Evolutionary conservation across 2,329 filamentous ascomycete genomes (phyloP).

Genomic region (Pseudonectria foliicola): DNA sequence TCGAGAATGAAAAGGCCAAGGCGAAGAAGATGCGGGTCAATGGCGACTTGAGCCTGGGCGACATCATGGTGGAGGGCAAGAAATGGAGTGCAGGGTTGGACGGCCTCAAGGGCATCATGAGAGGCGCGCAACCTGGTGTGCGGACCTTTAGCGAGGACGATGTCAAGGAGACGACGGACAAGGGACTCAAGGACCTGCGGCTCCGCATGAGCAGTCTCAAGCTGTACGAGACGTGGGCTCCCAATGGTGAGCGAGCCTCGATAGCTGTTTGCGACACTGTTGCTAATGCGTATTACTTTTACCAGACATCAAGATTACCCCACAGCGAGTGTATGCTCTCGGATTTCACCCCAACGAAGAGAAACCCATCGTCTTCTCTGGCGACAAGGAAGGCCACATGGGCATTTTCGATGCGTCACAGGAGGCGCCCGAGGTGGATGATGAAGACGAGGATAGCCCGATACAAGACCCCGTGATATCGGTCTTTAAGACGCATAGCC

Average conservation of each 20-base stretch:
- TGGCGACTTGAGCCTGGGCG: slow-evolving; percentile 61
- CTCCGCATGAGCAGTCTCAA: slow-evolving; percentile 69
- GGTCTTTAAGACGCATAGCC: slow-evolving; percentile 81
- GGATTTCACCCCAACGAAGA: slow-evolving; percentile 81
- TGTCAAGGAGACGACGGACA: slow-evolving; percentile 70
- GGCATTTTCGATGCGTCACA: slow-evolving; percentile 89
- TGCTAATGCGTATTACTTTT: background rate
- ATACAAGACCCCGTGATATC: slow-evolving; percentile 70
- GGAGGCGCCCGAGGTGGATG: slow-evolving; percentile 49
- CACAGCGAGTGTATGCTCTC: slow-evolving; percentile 79
- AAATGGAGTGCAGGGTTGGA: slow-evolving; percentile 64
- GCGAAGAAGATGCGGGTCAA: slow-evolving; percentile 51
- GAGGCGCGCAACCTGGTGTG: slow-evolving; percentile 70
- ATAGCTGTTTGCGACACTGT: background rate
- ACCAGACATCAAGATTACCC: slow-evolving; percentile 81
- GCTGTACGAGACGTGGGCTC: slow-evolving; percentile 77
- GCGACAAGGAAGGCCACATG: slow-evolving; percentile 86
- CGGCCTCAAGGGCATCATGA: slow-evolving; percentile 51
- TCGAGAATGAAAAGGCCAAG: slow-evolving; percentile 33
- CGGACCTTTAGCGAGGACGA: slow-evolving; percentile 84
- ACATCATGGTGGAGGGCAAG: slow-evolving; percentile 74
- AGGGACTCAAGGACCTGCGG: slow-evolving; percentile 64
- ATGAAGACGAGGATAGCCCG: slow-evolving; percentile 62
- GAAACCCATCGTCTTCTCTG: slow-evolving; percentile 85
- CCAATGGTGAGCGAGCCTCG: slow-evolving; percentile 54